Conservation (phyloP, 352 stramenopile genomes). For the Globisporangium splendens region DNA sequence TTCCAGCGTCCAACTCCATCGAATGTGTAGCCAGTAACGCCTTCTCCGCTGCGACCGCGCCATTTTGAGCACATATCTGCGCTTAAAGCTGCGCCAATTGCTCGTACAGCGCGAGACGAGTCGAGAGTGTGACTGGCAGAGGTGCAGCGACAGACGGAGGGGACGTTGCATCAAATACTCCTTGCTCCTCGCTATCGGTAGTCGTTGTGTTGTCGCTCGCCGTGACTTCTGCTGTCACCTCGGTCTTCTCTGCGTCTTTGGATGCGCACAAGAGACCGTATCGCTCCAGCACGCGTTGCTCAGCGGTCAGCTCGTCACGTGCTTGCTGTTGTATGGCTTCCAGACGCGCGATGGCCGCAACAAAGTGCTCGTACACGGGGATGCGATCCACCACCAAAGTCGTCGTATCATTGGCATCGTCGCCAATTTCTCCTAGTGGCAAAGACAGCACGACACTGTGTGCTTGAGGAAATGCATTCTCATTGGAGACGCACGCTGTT, state of each 20-base stretch:
- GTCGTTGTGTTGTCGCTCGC: not conserved
- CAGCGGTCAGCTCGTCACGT: constrained; percentile 13
- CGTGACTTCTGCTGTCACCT: not conserved
- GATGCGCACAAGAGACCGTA: constrained; percentile 7
- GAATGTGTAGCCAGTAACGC: constrained; percentile 9
- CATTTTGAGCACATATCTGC: not conserved
- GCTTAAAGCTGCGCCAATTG: constrained; percentile 4
- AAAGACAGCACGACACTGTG: not conserved
- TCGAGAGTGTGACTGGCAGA: not conserved
- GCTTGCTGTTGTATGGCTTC: constrained; percentile 4
- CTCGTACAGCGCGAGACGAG: constrained; percentile 14
- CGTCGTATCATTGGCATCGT: not conserved
- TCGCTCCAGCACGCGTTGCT: constrained; percentile 16
- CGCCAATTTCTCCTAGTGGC: too few relatives aligned
- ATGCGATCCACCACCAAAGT: not conserved
- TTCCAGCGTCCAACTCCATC: constrained; percentile 13
- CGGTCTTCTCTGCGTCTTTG: too few relatives aligned
- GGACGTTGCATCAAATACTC: not conserved
- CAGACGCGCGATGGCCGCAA: constrained; percentile 2
- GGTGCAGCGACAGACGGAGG: not conserved
- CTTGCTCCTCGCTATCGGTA: not conserved
- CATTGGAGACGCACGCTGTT: not conserved
- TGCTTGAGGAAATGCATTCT: not conserved
- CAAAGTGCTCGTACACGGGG: constrained; percentile 8
- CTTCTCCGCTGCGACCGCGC: constrained; percentile 13